Conservation (phyloP, 1,139 yeast species). For the Ashbya aceris region DNA sequence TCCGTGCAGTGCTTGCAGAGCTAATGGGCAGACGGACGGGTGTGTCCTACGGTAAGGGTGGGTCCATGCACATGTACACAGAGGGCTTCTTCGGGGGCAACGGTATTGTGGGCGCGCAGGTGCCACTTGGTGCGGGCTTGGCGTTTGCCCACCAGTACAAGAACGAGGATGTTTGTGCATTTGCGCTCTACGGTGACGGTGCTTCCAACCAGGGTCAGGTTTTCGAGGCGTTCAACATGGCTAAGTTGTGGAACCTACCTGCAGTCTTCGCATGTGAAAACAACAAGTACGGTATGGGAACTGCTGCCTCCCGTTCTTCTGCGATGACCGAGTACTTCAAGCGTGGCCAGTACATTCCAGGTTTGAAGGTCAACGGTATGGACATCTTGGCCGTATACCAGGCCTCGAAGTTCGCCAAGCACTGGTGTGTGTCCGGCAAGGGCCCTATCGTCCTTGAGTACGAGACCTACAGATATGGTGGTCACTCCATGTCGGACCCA, state of each 20-base stretch:
- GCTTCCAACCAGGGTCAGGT: slow-evolving; percentile 99
- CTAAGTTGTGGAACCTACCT: slow-evolving; percentile 96
- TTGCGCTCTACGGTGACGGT: slow-evolving; percentile 95
- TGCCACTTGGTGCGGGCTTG: slow-evolving; percentile 94
- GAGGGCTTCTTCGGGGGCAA: slow-evolving; percentile 96
- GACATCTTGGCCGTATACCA: slow-evolving; percentile 91
- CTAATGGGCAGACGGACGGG: slow-evolving; percentile 95
- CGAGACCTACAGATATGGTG: slow-evolving; percentile 98
- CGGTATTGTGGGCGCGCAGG: slow-evolving; percentile 99
- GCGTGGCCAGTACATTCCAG: slow-evolving; percentile 99
- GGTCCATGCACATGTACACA: slow-evolving; percentile 98
- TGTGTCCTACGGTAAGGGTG: slow-evolving; percentile 96
- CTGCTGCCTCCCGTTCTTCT: slow-evolving; percentile 92
- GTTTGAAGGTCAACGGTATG: slow-evolving; percentile 97
- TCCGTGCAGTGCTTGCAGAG: slow-evolving; percentile 85
- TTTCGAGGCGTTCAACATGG: slow-evolving; percentile 96
- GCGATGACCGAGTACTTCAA: slow-evolving; percentile 95
- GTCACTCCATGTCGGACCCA: slow-evolving; percentile 99
- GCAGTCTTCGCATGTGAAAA: slow-evolving; percentile 93
- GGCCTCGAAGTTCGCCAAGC: slow-evolving; percentile 94
- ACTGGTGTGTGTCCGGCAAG: slow-evolving; percentile 87
- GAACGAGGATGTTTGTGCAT: slow-evolving; percentile 72
- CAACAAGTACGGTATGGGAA: slow-evolving; percentile 99
- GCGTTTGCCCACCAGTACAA: slow-evolving; percentile 96
- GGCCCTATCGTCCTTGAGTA: slow-evolving; percentile 95